phyloP scores from a whole-genome alignment of 495 filamentous ascomycete species.

The Aspergillus incahuasiensis region DNA sequence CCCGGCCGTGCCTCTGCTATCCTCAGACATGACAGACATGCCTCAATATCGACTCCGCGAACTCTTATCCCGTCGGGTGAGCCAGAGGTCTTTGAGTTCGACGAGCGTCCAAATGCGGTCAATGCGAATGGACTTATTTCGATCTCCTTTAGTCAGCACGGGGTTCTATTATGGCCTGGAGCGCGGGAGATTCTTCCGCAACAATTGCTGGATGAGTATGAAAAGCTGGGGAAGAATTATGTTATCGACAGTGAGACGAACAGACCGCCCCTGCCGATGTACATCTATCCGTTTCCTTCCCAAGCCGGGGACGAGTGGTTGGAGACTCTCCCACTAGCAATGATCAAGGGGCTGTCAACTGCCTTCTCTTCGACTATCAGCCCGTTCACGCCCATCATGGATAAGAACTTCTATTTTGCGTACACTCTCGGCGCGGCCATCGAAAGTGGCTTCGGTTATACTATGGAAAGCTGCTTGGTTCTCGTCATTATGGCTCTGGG shows the following conservation, averaged over 20 bases:
- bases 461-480: slow-evolving; percentile 42
- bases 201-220: slow-evolving; percentile 32
- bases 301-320: slow-evolving; percentile 40
- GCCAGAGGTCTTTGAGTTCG: slow-evolving; percentile 35
- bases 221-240: slow-evolving; percentile 42
- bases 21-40: slow-evolving; percentile 7
- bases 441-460: slow-evolving; percentile 40
- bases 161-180: slow-evolving; percentile 45
- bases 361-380: slow-evolving; percentile 44
- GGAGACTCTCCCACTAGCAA: slow-evolving; percentile 33
- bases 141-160: slow-evolving; percentile 48
- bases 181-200: slow-evolving; percentile 34
- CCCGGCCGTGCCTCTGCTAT: slow-evolving; percentile 9
- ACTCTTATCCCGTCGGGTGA: slow-evolving; percentile 28
- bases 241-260: slow-evolving; percentile 43
- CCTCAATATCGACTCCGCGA: slow-evolving; percentile 14
- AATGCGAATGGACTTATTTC: slow-evolving; percentile 34
- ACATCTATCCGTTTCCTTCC: slow-evolving; percentile 35
- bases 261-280: slow-evolving; percentile 37
- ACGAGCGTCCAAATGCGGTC: slow-evolving; percentile 25
- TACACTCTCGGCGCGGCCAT: slow-evolving; percentile 42
- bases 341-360: slow-evolving; percentile 43
- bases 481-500: slow-evolving; percentile 44
- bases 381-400: slow-evolving; percentile 46
- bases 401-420: slow-evolving; percentile 43